Conservation (phyloP, 2,329 filamentous ascomycete genomes). For the Neonectria coccinea region DNA sequence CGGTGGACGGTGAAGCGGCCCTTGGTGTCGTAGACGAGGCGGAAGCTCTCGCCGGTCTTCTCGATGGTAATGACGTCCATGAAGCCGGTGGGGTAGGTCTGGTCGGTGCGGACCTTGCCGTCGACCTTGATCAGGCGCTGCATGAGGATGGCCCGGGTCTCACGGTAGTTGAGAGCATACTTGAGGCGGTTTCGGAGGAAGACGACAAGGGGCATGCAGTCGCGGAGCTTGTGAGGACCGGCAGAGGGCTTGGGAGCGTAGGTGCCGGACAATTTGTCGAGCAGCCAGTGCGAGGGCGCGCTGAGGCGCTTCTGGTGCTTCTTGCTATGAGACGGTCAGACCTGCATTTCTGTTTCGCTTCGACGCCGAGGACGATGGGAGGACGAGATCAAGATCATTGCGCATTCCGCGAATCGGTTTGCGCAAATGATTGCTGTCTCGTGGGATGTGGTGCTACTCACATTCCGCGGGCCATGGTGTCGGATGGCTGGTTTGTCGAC, state of each 20-base stretch:
- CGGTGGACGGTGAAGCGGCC: slow-evolving; percentile 99
- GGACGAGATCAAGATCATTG: slow-evolving; percentile 22
- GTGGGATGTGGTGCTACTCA: slow-evolving; percentile 53
- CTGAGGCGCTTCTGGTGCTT: slow-evolving; percentile 99
- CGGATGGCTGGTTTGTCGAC: slow-evolving; percentile 54
- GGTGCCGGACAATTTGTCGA: slow-evolving; percentile 98
- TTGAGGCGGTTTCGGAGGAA: slow-evolving; percentile 98
- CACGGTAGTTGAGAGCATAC: slow-evolving; percentile 99
- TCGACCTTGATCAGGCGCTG: slow-evolving; percentile 99
- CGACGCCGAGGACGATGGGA: slow-evolving; percentile 11
- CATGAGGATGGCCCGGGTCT: slow-evolving; percentile 98
- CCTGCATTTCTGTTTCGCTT: slow-evolving; percentile 17
- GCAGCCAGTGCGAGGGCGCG: slow-evolving; percentile 99
- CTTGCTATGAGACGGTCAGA: slow-evolving; percentile 72
- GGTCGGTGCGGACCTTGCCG: slow-evolving; percentile 98
- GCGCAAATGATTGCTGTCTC: slow-evolving; percentile 21
- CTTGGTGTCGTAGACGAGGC: slow-evolving; percentile 99
- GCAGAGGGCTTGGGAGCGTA: slow-evolving; percentile 77
- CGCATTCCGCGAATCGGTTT: slow-evolving; percentile 13
- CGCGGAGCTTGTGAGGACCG: slow-evolving; percentile 99
- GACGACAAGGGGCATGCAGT: slow-evolving; percentile 98
- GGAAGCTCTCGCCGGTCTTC: slow-evolving; percentile 99
- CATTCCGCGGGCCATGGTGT: slow-evolving; percentile 75
- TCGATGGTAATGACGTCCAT: slow-evolving; percentile 99
- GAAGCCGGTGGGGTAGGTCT: slow-evolving; percentile 97